phyloP scores from a whole-genome alignment of 345 rosid genomes.

The Microcos paniculata region DNA sequence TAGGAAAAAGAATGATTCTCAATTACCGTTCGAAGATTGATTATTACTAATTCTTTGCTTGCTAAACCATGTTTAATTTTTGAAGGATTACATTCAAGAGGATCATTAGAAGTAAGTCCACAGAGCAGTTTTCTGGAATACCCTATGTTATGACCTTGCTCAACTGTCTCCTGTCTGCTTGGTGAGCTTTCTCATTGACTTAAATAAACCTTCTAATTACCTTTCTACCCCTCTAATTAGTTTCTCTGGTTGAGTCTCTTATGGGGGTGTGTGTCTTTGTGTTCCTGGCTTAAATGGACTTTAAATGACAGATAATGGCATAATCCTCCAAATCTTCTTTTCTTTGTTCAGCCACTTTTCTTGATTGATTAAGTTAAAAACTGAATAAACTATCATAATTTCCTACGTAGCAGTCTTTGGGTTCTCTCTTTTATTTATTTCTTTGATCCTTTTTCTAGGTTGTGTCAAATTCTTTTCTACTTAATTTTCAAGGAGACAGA shows the following conservation, averaged over 20 bases:
- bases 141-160: slow-evolving; percentile 95
- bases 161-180: slow-evolving; percentile 97
- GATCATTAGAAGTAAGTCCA: slow-evolving; percentile 58
- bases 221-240: background rate
- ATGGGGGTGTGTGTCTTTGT: background rate
- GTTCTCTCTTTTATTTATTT: background rate
- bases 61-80: no score
- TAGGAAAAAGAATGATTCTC: no score
- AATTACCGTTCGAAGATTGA: no score
- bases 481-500: background rate
- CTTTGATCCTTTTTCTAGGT: background rate
- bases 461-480: background rate
- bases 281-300: background rate
- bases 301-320: background rate
- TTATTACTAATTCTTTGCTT: no score
- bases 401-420: background rate
- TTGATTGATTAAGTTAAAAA: background rate
- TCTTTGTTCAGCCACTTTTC: background rate
- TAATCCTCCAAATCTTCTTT: background rate
- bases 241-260: background rate
- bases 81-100: slow-evolving; percentile 94
- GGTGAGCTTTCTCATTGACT: slow-evolving; percentile 44
- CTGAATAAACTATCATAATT: background rate
- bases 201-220: background rate
- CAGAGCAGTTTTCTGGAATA: slow-evolving; percentile 94